Evolutionary conservation across 1,284 basidiomycete genomes (phyloP).

Genomic region (Ustanciosporium gigantosporum): DNA sequence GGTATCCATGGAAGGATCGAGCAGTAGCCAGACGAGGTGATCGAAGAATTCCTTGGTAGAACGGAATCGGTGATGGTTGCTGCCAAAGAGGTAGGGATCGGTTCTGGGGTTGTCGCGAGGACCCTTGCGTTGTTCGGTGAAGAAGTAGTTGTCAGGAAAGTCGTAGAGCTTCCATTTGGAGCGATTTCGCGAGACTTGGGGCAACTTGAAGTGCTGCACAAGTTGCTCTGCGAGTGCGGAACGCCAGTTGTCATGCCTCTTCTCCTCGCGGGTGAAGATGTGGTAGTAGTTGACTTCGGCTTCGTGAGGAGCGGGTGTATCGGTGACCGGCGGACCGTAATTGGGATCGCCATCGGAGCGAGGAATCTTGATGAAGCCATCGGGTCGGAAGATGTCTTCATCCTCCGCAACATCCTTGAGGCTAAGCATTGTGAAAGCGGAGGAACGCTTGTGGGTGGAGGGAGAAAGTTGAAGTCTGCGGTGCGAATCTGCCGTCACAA

Average conservation of each 20-base stretch:
- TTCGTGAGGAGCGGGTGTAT: conserved; percentile 1
- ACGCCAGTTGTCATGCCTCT: conserved; percentile 21
- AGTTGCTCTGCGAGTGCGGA: conserved; percentile 24
- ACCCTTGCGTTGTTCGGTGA: conserved; percentile 51
- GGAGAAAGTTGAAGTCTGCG: not conserved
- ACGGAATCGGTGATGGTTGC: conserved; percentile 33
- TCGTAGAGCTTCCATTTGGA: conserved; percentile 38
- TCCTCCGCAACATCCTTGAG: conserved; percentile 30
- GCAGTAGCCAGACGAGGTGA: conserved; percentile 38
- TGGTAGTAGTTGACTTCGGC: conserved; percentile 43
- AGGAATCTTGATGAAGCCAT: conserved; percentile 41
- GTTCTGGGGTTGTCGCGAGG: conserved; percentile 18
- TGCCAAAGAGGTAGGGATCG: conserved; percentile 46
- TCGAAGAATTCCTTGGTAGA: conserved; percentile 34
- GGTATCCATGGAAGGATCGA: conserved; percentile 22
- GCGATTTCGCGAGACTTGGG: conserved; percentile 12
- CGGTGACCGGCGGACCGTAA: conserved; percentile 32
- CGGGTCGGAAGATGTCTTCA: conserved; percentile 37
- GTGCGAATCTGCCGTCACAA: not conserved
- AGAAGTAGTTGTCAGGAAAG: conserved; percentile 38
- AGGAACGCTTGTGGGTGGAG: not conserved
- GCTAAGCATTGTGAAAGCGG: not conserved
- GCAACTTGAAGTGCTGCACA: conserved; percentile 21
- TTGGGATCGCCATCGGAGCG: conserved; percentile 42
- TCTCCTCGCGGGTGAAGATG: conserved; percentile 30